Evolutionary conservation across 2,329 filamentous ascomycete species (phyloP).

Genomic region (Cladophialophora chaetospira): DNA sequence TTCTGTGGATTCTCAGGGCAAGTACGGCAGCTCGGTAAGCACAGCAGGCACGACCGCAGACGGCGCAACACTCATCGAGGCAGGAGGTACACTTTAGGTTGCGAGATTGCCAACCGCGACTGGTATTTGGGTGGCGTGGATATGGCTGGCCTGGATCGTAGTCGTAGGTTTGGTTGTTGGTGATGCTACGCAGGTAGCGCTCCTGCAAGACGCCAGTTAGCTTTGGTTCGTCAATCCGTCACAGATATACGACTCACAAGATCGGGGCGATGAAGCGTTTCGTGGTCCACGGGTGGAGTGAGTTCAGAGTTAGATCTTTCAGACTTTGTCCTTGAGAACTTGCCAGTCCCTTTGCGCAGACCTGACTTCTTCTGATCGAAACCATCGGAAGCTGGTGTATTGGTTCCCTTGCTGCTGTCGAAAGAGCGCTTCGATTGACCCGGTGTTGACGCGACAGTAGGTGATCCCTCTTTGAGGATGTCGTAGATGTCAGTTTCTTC

Average conservation of each 20-base stretch:
- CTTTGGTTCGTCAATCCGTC: neutral
- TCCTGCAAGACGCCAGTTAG: conserved; percentile 20
- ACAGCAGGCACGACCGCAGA: conserved; percentile 39
- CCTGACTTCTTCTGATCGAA: conserved; percentile 23
- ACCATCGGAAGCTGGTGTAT: conserved; percentile 15
- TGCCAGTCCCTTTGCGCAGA: conserved; percentile 29
- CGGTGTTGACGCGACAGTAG: conserved; percentile 5
- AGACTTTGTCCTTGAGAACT: conserved; percentile 27
- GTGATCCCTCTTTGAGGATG: conserved; percentile 13
- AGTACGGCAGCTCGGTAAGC: conserved; percentile 34
- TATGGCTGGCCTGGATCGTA: conserved; percentile 25
- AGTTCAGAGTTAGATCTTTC: conserved; percentile 15
- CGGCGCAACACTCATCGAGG: conserved; percentile 33
- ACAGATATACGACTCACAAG: conserved; percentile 20
- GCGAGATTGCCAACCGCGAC: conserved; percentile 36
- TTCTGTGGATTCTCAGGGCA: conserved; percentile 23
- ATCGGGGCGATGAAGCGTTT: conserved; percentile 20
- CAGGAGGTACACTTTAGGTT: conserved; percentile 40
- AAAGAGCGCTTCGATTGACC: conserved; percentile 7
- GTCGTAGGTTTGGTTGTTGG: conserved; percentile 26
- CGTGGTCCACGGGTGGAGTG: conserved; percentile 2
- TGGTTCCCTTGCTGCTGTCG: conserved; percentile 14
- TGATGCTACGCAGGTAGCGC: conserved; percentile 25
- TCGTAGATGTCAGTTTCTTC: conserved; percentile 13
- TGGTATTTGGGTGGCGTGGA: conserved; percentile 33